These are phyloP conservation scores for Aureobasidium mangrovei DNA, from an alignment of 2,329 filamentous ascomycete genomes.

Conservation along the genomic window DNA sequence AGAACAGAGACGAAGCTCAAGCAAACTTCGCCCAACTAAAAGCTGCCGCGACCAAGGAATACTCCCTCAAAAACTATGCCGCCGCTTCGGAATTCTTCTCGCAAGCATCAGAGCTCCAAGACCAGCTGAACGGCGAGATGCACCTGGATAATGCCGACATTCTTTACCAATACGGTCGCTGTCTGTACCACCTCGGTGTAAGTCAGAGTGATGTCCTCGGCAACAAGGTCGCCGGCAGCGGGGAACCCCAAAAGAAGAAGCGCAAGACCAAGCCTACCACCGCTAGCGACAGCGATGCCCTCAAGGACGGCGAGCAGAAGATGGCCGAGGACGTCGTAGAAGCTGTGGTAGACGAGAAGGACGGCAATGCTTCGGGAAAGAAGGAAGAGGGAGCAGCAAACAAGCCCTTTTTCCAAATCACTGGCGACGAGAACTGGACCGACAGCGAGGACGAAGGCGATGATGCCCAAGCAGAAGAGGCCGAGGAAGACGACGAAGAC, in stretches of 20 bases:
- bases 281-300: slow-evolving; percentile 23
- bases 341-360: slow-evolving; percentile 36
- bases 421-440: slow-evolving; percentile 88
- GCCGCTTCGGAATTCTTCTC: slow-evolving; percentile 82
- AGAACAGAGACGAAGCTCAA: slow-evolving; percentile 10
- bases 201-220: slow-evolving; percentile 91
- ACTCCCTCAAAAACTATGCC: slow-evolving; percentile 80
- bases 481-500: slow-evolving; percentile 39
- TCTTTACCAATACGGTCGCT: slow-evolving; percentile 87
- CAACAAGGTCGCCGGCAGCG: slow-evolving; percentile 59
- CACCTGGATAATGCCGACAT: slow-evolving; percentile 84
- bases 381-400: slow-evolving; percentile 39
- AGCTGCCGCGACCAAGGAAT: slow-evolving; percentile 73
- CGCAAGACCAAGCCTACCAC: slow-evolving; percentile 22
- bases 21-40: slow-evolving; percentile 49
- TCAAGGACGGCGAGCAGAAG: slow-evolving; percentile 32
- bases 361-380: slow-evolving; percentile 31
- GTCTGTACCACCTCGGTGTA: slow-evolving; percentile 87
- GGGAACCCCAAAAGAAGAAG: slow-evolving; percentile 39
- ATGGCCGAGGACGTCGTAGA: slow-evolving; percentile 33
- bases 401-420: slow-evolving; percentile 84
- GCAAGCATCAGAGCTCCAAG: slow-evolving; percentile 80
- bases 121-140: slow-evolving; percentile 86
- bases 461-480: slow-evolving; percentile 37
- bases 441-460: slow-evolving; percentile 60